Evolutionary conservation across 2,329 filamentous ascomycete species (phyloP).

Genomic region (Trichoderma harzianum): DNA sequence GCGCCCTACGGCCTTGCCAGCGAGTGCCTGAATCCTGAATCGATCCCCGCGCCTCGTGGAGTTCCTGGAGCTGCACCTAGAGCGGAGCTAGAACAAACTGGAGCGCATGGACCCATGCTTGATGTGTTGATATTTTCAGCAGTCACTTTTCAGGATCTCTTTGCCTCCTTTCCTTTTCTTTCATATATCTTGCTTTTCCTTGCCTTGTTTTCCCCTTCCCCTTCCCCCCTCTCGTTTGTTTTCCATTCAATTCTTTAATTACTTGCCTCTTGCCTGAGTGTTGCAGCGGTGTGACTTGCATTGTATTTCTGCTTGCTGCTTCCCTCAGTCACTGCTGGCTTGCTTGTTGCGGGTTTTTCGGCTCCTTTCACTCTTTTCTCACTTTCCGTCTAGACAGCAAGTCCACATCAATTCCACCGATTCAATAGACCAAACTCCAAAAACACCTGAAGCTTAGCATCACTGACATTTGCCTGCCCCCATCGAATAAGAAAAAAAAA

Average conservation of each 20-base stretch:
- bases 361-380: neutral
- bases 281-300: neutral
- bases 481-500: neutral
- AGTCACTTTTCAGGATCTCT: neutral
- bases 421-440: neutral
- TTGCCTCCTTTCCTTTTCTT: neutral
- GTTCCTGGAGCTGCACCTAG: conserved; percentile 7
- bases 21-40: neutral
- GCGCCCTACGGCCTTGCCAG: conserved; percentile 3
- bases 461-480: neutral
- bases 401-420: neutral
- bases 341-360: neutral
- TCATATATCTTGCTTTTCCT: neutral
- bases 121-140: conserved; percentile 2
- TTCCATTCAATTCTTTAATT: neutral
- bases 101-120: neutral
- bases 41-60: conserved; percentile 10
- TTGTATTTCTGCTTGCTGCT: neutral
- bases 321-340: neutral
- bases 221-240: neutral
- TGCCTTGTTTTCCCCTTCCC: neutral
- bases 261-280: neutral
- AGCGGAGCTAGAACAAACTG: conserved; percentile 1
- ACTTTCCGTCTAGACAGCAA: neutral
- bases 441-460: neutral